Conservation (phyloP, 805 yeast species). For the Helenozyma baotianmanensis region DNA sequence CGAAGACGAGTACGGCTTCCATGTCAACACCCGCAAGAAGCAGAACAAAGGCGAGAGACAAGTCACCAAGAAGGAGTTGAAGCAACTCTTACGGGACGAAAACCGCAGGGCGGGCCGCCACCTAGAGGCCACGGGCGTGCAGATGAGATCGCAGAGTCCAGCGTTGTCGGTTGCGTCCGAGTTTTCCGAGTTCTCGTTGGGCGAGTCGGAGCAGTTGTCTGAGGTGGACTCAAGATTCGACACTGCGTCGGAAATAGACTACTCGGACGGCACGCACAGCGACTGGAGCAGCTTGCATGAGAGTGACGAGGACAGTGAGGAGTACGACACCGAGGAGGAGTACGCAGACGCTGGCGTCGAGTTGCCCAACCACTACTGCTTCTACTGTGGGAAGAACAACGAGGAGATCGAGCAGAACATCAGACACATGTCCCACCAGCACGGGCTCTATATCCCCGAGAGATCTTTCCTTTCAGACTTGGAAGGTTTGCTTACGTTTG, state of each 20-base stretch:
- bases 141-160: constrained; percentile 44
- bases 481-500: constrained; percentile 34
- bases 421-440: constrained; percentile 40
- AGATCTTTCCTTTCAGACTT: constrained; percentile 33
- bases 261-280: constrained; percentile 15
- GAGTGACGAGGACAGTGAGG: constrained; percentile 13
- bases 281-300: constrained; percentile 15
- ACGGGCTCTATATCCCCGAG: constrained; percentile 45
- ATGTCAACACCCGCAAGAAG: constrained; percentile 26
- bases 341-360: constrained; percentile 27
- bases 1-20: constrained; percentile 57
- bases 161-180: constrained; percentile 52
- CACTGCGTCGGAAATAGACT: constrained; percentile 48
- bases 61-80: constrained; percentile 37
- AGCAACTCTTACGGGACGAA: constrained; percentile 17
- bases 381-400: constrained; percentile 54
- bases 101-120: constrained; percentile 12
- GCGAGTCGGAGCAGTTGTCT: constrained; percentile 26
- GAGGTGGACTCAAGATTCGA: constrained; percentile 33
- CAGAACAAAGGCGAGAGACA: constrained; percentile 24
- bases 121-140: constrained; percentile 14
- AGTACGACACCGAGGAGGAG: constrained; percentile 29
- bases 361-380: constrained; percentile 49
- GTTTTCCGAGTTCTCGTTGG: constrained; percentile 53
- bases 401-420: constrained; percentile 50